phyloP scores from a whole-genome alignment of 2,329 filamentous ascomycete genomes.

The Fusarium armeniacum region DNA sequence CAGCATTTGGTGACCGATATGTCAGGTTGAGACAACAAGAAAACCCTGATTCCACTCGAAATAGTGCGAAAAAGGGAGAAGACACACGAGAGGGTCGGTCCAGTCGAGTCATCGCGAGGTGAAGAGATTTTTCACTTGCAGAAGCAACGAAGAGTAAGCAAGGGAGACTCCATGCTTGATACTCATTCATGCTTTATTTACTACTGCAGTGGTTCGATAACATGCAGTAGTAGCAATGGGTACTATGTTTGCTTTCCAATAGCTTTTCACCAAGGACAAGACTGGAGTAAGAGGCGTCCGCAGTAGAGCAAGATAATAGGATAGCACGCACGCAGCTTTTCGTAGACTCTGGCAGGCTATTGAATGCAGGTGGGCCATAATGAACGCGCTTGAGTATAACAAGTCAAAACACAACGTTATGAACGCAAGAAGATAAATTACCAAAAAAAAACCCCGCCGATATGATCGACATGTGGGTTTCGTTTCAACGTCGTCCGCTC shows the following conservation, averaged over 20 bases:
- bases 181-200: slow-evolving; percentile 16
- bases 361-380: background rate
- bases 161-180: slow-evolving; percentile 15
- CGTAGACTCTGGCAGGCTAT: slow-evolving; percentile 18
- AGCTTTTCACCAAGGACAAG: slow-evolving; percentile 13
- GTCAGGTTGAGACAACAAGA: slow-evolving; percentile 23
- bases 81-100: slow-evolving; percentile 9
- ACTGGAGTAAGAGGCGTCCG: slow-evolving; percentile 25
- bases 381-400: slow-evolving; percentile 6
- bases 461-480: slow-evolving; percentile 41
- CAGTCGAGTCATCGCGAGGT: slow-evolving; percentile 6
- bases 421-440: background rate
- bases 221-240: slow-evolving; percentile 21
- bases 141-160: slow-evolving; percentile 42
- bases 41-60: slow-evolving; percentile 13
- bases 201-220: slow-evolving; percentile 30
- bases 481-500: slow-evolving; percentile 18
- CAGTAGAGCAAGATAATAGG: slow-evolving; percentile 27
- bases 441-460: slow-evolving; percentile 18
- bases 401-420: slow-evolving; percentile 7
- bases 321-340: slow-evolving; percentile 21
- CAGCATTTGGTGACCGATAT: slow-evolving; percentile 31
- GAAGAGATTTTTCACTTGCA: slow-evolving; percentile 41
- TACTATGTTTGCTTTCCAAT: slow-evolving; percentile 16
- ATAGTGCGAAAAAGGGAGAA: background rate